Evolutionary conservation across 2,329 filamentous ascomycete genomes (phyloP).

Genomic region (Penicillium hordei): DNA sequence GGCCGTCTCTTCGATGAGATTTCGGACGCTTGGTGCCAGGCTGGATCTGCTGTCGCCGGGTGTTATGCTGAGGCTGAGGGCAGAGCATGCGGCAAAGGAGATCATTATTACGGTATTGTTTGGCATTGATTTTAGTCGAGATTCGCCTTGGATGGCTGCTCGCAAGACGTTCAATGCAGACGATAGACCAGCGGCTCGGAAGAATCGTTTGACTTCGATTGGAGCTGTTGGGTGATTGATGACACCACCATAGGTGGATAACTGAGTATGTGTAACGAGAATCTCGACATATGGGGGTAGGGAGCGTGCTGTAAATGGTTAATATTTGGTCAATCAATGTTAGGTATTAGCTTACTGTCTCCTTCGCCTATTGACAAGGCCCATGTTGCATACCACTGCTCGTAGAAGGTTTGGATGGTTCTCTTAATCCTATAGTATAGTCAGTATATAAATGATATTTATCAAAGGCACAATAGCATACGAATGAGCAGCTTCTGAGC

Average conservation of each 20-base stretch:
- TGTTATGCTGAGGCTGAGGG: slow-evolving; percentile 62
- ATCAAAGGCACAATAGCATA: slow-evolving; percentile 19
- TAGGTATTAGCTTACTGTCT: slow-evolving; percentile 42
- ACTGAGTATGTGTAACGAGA: slow-evolving; percentile 67
- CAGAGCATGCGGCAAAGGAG: slow-evolving; percentile 70
- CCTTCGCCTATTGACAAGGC: slow-evolving; percentile 56
- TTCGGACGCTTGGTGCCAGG: slow-evolving; percentile 62
- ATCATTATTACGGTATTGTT: slow-evolving; percentile 81
- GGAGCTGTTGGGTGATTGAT: slow-evolving; percentile 73
- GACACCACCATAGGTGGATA: slow-evolving; percentile 73
- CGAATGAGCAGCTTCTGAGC: slow-evolving; percentile 35
- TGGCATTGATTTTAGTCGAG: slow-evolving; percentile 70
- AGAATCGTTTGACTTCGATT: slow-evolving; percentile 68
- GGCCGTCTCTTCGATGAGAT: slow-evolving; percentile 67
- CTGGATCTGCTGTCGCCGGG: slow-evolving; percentile 56
- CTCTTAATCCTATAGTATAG: slow-evolving; percentile 49
- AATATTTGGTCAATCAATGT: background rate
- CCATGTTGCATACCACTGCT: slow-evolving; percentile 66
- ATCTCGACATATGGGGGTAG: slow-evolving; percentile 75
- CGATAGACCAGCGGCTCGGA: slow-evolving; percentile 68
- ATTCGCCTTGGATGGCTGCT: slow-evolving; percentile 70
- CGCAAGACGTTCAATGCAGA: slow-evolving; percentile 74
- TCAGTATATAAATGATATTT: slow-evolving; percentile 11
- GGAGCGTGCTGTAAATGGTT: slow-evolving; percentile 21
- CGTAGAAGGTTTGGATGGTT: slow-evolving; percentile 65